Base-by-base conservation (phyloP, 2,329 filamentous ascomycete genomes). In the Canariomyces notabilis region DNA sequence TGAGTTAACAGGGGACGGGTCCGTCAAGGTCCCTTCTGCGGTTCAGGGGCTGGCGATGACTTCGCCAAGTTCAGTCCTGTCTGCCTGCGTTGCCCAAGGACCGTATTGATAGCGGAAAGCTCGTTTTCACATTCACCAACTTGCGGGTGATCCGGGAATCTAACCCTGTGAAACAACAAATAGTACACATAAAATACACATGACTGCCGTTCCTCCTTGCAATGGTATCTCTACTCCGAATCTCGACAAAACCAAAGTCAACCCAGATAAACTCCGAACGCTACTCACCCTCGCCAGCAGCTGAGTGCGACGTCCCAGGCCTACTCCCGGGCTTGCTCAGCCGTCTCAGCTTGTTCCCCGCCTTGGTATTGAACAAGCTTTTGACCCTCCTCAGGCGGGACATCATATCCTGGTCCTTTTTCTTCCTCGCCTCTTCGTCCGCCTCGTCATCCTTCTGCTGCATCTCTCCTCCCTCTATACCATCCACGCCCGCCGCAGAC, bases 391-490 rank as follows among this genome's bases (percentile, higher is more conserved):
- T 76, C 52, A 89, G 66, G 55, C 82, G 75, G n/a, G 82, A 77
- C 83, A 83, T 87, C 53, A 84, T 74, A 64, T 85, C 82, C 62
- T 85, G 85, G 50, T 88, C 84, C 60, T 84, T 84, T 36, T 68
- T 73, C 37, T 74, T 71, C 20, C 73, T 64, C 32, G 67, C 69
- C 37, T 76, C 71, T 31, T 78, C 71, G 2, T 74, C 70, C 16
- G 76, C 69, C 8, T 73, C 65, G 14, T 72, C 73, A 34, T 76
- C 77, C 32, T 68, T 71, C 4, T 66, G 66, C 42, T 65, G 54
- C 14, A 42, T 55, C 3, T 54, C 35, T 3, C 49, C 47, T 14
- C 34, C 37, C 1, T 49, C 51, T 0, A 54, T 47, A 1, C 46
- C 54, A 23, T 60, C 57, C 18, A 42, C 42, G 2, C 23, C 37